Conservation (phyloP, 2,329 filamentous ascomycete genomes). For the Colletotrichum sojae region DNA sequence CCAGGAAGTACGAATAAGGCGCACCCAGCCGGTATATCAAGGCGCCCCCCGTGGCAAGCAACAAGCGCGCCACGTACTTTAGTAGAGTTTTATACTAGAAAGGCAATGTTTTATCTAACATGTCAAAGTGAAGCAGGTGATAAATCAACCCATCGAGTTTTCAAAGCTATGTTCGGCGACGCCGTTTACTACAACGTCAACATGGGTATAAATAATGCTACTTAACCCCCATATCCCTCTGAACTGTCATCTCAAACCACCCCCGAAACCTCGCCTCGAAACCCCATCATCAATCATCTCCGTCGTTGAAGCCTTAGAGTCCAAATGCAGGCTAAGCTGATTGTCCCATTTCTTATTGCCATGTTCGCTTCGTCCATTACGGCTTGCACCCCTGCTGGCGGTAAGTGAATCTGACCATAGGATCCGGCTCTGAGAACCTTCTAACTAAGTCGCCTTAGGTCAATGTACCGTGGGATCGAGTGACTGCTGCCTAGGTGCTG, state of each 20-base stretch:
- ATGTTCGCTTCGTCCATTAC: background rate
- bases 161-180: background rate
- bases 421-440: background rate
- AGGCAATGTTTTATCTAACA: too few relatives aligned
- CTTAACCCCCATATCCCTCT: background rate
- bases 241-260: background rate
- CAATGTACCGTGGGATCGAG: background rate
- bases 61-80: too few relatives aligned
- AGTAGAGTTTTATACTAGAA: too few relatives aligned
- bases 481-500: background rate
- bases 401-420: background rate
- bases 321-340: background rate
- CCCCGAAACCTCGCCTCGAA: background rate
- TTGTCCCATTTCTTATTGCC: background rate
- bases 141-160: too few relatives aligned
- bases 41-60: too few relatives aligned
- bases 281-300: background rate
- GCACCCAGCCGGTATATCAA: too few relatives aligned
- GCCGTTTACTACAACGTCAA: background rate
- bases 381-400: background rate
- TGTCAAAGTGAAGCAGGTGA: too few relatives aligned
- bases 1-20: too few relatives aligned
- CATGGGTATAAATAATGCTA: background rate
- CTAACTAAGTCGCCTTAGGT: background rate
- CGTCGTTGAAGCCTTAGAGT: background rate